Evolutionary conservation across 768 basidiomycete genomes (phyloP), one percentile per base, ranked within the genome.

Genomic region (Cystobasidiopsis lactophilus): DNA sequence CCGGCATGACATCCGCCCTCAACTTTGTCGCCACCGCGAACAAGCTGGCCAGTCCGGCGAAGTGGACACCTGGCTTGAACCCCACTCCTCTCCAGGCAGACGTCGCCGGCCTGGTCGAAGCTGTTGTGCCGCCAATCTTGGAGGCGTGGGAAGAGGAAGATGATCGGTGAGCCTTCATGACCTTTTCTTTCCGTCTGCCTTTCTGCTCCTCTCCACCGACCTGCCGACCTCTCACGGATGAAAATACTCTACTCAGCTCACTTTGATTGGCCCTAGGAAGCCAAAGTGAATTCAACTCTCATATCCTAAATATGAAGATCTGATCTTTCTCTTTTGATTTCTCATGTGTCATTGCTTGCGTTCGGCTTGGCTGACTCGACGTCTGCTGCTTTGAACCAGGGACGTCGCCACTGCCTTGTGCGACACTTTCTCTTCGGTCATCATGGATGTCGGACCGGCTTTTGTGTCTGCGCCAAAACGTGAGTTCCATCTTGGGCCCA

Each of bases 61-160:
- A 86, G 51, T 96, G 89, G 89, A 69, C 73, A 53, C 72, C 88
- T 52, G 86, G 88, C 50, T 70, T 72, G 29, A 67, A 67, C 19
- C 72, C 75, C 51, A 79, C 83, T 62, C 54, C 57, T 26, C 56
- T 60, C 35, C 48, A 76, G 78, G 58, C 67, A 69, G 31, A 76
- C 45, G 82, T 95, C 59, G 77, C 75, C 61, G 77, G 85, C 59
- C 74, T 96, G 43, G 77, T 85, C 54, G 74, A 74, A 4, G 80
- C 83, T 59, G 74, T 78, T 40, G 65, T 96, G 41, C 73, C 73
- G 5, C 74, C 77, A 24, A 73, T 96, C 29, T 65, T 95, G 55
- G 82, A 88, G 51, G 79, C 86, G 77, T 91, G 84, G 67, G 79
- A 82, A 62, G 77, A 78, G 2, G 93, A 98, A 68, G 93, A 98